Evolutionary conservation across 2,329 filamentous ascomycete species (phyloP), one percentile per base, ranked within the genome.

Genomic region (Diplocarpon rosae): DNA sequence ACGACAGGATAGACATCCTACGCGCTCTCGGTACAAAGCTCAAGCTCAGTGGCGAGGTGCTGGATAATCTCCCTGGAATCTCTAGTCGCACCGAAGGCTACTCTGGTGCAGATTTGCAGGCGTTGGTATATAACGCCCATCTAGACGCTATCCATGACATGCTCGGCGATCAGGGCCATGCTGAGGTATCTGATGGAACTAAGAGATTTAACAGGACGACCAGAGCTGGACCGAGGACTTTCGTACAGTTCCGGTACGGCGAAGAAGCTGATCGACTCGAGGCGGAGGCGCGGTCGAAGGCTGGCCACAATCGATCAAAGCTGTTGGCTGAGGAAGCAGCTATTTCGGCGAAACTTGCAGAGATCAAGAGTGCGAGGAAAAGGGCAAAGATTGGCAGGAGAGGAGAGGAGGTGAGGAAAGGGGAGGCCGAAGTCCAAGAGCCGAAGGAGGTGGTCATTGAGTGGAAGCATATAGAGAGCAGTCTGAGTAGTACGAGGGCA

Each of bases 141-240:
- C 74, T 98, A 5, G 90, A 96, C 66, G 92, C 92, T 24, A 95
- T 98, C 52, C 92, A 98, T 61, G 89, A 95, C 54, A 80, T 93
- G 2, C 75, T 98, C 0, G 82, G 78, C 43, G 77, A 81, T 56
- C 69, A 78, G 27, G 69, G 74, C 29, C 56, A 61, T 24, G 55
- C 57, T 20, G 58, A 65, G 16, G 43, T 59, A 16, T 60, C 57
- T 14, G 61, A 9, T 32, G n/a, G 55, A 46, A 37, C 43, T 24
- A 55, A 60, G 54, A 59, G 35, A 42, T 58, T 39, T 47, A 58
- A 57, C 28, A 55, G 55, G 1, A 47, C 43, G 20, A 29, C 48
- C 1, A 51, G 58, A 9, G 49, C 61, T 15, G 56, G 62, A 33
- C 59, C 63, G 16, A 69, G 68, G 41, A 77, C 76, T 51, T 89